phyloP scores from a whole-genome alignment of 2,329 filamentous ascomycete species.

The Apiospora koreana region DNA sequence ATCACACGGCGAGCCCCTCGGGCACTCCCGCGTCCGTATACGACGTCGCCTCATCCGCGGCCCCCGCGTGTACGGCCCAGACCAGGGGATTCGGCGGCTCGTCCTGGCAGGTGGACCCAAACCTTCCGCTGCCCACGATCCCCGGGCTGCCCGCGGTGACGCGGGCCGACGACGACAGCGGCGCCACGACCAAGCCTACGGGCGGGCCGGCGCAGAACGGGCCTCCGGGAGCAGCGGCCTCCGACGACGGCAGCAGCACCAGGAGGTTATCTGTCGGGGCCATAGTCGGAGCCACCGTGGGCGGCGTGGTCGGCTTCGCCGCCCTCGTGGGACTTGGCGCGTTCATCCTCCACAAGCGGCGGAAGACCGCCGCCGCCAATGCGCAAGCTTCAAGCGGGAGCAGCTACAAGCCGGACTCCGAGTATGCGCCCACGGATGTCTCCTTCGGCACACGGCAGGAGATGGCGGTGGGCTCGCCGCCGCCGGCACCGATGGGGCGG shows the following conservation, averaged over 20 bases:
- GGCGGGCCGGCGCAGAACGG: not conserved
- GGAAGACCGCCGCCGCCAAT: not conserved
- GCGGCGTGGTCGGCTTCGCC: not conserved
- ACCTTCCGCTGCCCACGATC: not conserved
- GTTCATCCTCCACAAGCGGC: not conserved
- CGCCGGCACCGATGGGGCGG: not conserved
- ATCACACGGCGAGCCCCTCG: not conserved
- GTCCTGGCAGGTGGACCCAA: not conserved
- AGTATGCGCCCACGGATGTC: not conserved
- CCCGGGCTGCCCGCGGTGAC: not conserved
- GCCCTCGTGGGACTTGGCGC: not conserved
- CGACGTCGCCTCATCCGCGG: not conserved
- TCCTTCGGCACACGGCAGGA: not conserved
- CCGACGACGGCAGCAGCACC: not conserved
- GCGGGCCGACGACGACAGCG: not conserved
- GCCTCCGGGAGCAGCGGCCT: not conserved
- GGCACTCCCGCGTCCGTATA: not conserved
- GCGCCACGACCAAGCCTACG: not conserved
- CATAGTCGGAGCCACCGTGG: not conserved
- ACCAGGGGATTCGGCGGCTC: not conserved
- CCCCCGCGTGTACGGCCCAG: not conserved
- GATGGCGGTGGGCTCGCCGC: not conserved
- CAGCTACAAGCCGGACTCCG: not conserved
- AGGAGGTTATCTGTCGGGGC: not conserved
- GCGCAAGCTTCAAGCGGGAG: not conserved